Percentiles rank a stretch among this genome's conserved stretches.
Conservation (phyloP, 805 yeast species). For the Cyberlindnera meyerae region DNA sequence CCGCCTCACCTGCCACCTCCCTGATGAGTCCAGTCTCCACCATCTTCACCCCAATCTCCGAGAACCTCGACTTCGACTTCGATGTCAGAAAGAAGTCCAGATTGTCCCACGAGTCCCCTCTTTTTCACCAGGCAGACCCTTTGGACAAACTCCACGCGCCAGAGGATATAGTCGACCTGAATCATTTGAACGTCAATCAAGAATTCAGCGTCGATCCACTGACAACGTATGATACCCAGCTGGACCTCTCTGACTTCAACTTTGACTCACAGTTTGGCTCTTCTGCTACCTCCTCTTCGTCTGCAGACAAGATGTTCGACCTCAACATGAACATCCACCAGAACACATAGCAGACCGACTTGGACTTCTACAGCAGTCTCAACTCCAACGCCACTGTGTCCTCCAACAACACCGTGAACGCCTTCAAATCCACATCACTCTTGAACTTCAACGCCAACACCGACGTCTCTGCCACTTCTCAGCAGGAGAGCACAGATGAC, state of each 20-base stretch:
- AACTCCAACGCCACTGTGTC: neutral
- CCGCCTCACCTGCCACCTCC: constrained; percentile 17
- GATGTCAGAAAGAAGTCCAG: constrained; percentile 11
- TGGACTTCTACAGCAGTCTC: constrained; percentile 2
- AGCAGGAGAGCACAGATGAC: constrained; percentile 19
- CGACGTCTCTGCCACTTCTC: neutral
- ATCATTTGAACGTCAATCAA: constrained; percentile 9
- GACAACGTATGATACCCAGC: neutral
- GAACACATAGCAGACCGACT: too few species aligned
- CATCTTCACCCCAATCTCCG: constrained; percentile 11
- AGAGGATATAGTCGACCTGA: constrained; percentile 20
- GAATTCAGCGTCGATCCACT: constrained; percentile 3
- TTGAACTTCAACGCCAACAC: neutral
- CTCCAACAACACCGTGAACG: constrained; percentile 1
- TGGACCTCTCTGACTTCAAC: constrained; percentile 4
- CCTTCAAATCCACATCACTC: constrained; percentile 2
- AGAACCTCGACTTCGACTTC: constrained; percentile 8
- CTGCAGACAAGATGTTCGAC: constrained; percentile 4
- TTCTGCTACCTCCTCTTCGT: too few species aligned
- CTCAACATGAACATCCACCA: constrained; percentile 1
- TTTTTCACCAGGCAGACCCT: constrained; percentile 19
- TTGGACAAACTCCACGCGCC: constrained; percentile 11
- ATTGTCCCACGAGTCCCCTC: constrained; percentile 17
- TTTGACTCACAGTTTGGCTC: neutral
- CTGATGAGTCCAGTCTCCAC: constrained; percentile 2